phyloP scores from a whole-genome alignment of 1,139 yeast genomes.

The Blastobotrys elegans region DNA sequence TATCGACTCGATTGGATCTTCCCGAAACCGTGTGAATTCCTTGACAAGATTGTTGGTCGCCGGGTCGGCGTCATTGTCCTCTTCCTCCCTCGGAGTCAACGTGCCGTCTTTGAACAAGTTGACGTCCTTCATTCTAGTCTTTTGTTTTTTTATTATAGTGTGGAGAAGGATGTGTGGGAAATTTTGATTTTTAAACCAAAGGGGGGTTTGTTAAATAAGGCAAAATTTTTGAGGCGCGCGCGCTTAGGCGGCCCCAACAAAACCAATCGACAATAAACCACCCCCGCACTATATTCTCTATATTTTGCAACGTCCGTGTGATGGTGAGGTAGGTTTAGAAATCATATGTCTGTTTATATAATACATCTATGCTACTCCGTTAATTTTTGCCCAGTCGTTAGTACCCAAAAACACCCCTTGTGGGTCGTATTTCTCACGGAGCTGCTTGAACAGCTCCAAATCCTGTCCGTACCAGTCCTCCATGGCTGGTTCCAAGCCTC shows the following conservation, averaged over 20 bases:
- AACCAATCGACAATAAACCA: neutral
- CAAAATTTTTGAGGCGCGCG: too few species aligned
- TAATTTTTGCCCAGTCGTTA: conserved; percentile 70
- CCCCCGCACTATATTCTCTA: neutral
- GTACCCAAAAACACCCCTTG: conserved; percentile 66
- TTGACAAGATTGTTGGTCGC: conserved; percentile 22
- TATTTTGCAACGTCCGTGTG: too few species aligned
- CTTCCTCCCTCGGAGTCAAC: neutral
- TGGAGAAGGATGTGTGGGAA: too few species aligned
- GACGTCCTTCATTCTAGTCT: conserved; percentile 6
- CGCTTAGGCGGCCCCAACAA: too few species aligned
- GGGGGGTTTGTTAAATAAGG: too few species aligned
- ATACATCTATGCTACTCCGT: conserved; percentile 51
- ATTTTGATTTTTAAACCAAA: too few species aligned
- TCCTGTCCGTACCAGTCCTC: conserved; percentile 78
- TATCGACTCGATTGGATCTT: conserved; percentile 33
- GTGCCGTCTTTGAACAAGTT: conserved; percentile 2
- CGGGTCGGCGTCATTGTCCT: too few species aligned
- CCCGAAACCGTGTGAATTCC: conserved; percentile 34
- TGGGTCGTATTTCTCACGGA: conserved; percentile 71
- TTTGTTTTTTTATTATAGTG: too few species aligned
- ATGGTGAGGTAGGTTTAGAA: too few species aligned
- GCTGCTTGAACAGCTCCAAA: conserved; percentile 51
- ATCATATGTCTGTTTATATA: too few species aligned
- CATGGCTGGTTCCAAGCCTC: conserved; percentile 68